Percentiles rank a stretch among this genome's conserved stretches.
Conservation (phyloP, 306 rosid genomes). For the Begonia loranthoides region DNA sequence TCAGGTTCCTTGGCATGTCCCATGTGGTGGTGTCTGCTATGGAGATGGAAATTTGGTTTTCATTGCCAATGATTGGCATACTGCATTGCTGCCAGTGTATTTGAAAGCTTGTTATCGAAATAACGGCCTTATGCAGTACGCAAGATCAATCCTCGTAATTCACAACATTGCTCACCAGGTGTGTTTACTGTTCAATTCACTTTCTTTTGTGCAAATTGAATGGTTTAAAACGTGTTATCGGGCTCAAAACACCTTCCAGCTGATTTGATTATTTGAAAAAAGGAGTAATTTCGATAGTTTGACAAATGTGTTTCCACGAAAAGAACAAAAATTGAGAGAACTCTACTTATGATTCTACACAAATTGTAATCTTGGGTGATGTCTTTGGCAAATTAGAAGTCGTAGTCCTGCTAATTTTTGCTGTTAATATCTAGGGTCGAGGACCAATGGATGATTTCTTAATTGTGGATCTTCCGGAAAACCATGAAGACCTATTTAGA, state of each 20-base stretch:
- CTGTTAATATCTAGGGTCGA: constrained; percentile 38
- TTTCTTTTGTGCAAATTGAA: too few species aligned
- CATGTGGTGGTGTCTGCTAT: constrained; percentile 92
- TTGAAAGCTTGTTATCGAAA: constrained; percentile 84
- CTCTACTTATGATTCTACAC: too few species aligned
- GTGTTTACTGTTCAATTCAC: too few species aligned
- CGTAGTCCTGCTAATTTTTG: too few species aligned
- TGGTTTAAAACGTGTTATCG: too few species aligned
- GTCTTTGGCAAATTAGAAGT: too few species aligned
- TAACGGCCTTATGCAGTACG: constrained; percentile 58
- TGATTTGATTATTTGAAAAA: too few species aligned
- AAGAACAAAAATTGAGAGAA: too few species aligned
- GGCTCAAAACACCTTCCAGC: too few species aligned
- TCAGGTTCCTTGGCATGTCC: constrained; percentile 96
- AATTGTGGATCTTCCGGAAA: constrained; percentile 46
- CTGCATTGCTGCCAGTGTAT: constrained; percentile 87
- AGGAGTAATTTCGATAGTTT: too few species aligned
- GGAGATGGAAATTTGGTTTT: constrained; percentile 97
- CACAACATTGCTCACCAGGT: constrained; percentile 91
- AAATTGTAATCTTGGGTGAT: too few species aligned
- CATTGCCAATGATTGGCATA: constrained; percentile 98
- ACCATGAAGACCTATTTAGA: constrained; percentile 58
- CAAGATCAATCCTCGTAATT: constrained; percentile 85
- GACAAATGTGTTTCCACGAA: too few species aligned
- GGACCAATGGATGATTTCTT: constrained; percentile 68